These are phyloP conservation scores for Schwanniomyces occidentalis DNA, from an alignment of 805 yeast genomes.

Conservation along the genomic window DNA sequence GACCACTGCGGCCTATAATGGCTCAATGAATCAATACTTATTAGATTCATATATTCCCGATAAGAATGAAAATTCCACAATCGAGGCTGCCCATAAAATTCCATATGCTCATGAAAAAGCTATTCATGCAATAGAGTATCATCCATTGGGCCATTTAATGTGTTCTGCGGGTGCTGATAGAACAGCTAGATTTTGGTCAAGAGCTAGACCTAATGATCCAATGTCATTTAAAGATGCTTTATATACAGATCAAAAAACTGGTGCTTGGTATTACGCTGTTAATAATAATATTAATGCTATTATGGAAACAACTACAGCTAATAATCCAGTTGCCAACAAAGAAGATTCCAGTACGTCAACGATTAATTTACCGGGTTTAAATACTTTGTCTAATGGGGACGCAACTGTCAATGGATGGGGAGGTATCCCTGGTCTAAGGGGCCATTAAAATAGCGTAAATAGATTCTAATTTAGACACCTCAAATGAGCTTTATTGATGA, in stretches of 20 bases:
- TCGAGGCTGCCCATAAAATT: slow-evolving; percentile 56
- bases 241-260: slow-evolving; percentile 57
- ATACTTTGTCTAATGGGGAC: slow-evolving; percentile 14
- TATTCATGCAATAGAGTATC: slow-evolving; percentile 85
- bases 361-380: slow-evolving; percentile 26
- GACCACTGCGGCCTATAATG: slow-evolving; percentile 87
- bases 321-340: not conserved
- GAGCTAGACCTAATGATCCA: slow-evolving; percentile 89
- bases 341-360: slow-evolving; percentile 6
- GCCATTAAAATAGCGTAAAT: too few species aligned
- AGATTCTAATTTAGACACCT: too few species aligned
- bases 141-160: slow-evolving; percentile 89
- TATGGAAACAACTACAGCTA: slow-evolving; percentile 21
- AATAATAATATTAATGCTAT: slow-evolving; percentile 47
- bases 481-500: too few species aligned
- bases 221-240: slow-evolving; percentile 78
- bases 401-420: slow-evolving; percentile 10
- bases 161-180: slow-evolving; percentile 94
- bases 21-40: slow-evolving; percentile 76
- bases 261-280: slow-evolving; percentile 49
- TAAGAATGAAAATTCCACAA: slow-evolving; percentile 22
- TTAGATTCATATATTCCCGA: slow-evolving; percentile 54
- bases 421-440: slow-evolving; percentile 17
- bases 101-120: slow-evolving; percentile 96
- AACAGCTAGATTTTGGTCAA: slow-evolving; percentile 90